Conservation (phyloP, 139 green algal genomes). For the Pycnococcus provasolii region DNA sequence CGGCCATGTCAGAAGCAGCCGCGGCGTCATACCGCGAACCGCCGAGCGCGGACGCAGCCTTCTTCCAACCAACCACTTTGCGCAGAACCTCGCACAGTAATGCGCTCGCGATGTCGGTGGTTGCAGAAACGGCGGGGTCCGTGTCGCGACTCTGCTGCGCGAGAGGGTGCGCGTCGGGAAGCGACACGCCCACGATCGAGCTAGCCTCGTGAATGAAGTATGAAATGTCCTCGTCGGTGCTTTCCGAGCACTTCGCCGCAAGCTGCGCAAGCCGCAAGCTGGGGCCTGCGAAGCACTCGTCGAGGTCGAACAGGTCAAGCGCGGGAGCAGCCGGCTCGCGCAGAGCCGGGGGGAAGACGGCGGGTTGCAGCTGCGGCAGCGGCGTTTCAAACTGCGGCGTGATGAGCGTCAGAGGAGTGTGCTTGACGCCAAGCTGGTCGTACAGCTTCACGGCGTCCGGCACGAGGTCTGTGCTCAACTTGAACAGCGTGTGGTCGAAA, state of each 20-base stretch:
- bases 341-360: slow-evolving; percentile 63
- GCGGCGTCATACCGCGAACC: too few relatives aligned
- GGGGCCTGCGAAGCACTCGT: slow-evolving; percentile 61
- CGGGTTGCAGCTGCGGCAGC: slow-evolving; percentile 61
- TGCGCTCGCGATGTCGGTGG: too few relatives aligned
- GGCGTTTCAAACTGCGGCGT: slow-evolving; percentile 63
- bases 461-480: slow-evolving; percentile 39
- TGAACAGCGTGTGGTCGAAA: slow-evolving; percentile 55
- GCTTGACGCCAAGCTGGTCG: slow-evolving; percentile 48
- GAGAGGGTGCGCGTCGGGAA: not conserved
- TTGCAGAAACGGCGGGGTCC: too few relatives aligned
- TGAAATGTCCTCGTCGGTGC: slow-evolving; percentile 51
- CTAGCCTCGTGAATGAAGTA: slow-evolving; percentile 57
- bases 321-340: slow-evolving; percentile 57
- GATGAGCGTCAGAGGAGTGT: slow-evolving; percentile 55
- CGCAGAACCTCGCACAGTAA: too few relatives aligned
- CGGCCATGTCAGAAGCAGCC: too few relatives aligned
- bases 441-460: slow-evolving; percentile 45
- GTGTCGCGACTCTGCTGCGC: too few relatives aligned
- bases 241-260: slow-evolving; percentile 53
- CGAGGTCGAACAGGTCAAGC: slow-evolving; percentile 78
- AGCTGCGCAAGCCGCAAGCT: slow-evolving; percentile 52
- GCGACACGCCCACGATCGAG: slow-evolving; percentile 48
- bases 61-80: too few relatives aligned
- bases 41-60: too few relatives aligned